Evolutionary conservation across 2,329 filamentous ascomycete species (phyloP).

Genomic region (Aspergillus bombycis): DNA sequence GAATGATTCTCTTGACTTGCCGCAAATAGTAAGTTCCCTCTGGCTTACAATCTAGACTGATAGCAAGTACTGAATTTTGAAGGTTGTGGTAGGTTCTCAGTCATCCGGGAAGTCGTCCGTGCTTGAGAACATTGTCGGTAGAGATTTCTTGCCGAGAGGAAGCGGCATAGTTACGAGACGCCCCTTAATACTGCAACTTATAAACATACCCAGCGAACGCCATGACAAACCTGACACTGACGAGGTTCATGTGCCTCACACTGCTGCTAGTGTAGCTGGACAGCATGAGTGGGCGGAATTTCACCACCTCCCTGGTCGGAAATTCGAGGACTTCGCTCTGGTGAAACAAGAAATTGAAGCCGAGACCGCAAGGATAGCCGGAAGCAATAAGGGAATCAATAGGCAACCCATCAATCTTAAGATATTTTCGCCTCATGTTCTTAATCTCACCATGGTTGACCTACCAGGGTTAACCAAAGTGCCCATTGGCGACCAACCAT

Average conservation of each 20-base stretch:
- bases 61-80: constrained; percentile 1
- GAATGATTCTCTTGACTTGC: constrained; percentile 95
- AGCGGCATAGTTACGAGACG: constrained; percentile 95
- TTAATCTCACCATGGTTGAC: constrained; percentile 95
- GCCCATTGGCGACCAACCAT: constrained; percentile 94
- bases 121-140: constrained; percentile 96
- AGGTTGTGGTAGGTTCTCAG: constrained; percentile 98
- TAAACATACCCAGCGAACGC: constrained; percentile 81
- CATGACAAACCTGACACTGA: constrained; percentile 70
- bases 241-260: constrained; percentile 71
- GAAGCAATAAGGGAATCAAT: constrained; percentile 98
- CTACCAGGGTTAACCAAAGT: constrained; percentile 96
- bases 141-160: constrained; percentile 94
- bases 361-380: constrained; percentile 91
- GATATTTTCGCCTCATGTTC: constrained; percentile 94
- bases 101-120: constrained; percentile 98
- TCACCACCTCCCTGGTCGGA: constrained; percentile 86
- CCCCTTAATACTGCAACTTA: constrained; percentile 94
- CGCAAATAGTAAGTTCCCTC: constrained; percentile 80
- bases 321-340: constrained; percentile 87
- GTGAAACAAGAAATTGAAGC: constrained; percentile 97
- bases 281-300: constrained; percentile 90
- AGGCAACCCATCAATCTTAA: constrained; percentile 97
- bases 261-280: constrained; percentile 70
- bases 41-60: not conserved